Evolutionary conservation across 306 rosid species (phyloP).

Genomic region (Erythrophleum fordii): DNA sequence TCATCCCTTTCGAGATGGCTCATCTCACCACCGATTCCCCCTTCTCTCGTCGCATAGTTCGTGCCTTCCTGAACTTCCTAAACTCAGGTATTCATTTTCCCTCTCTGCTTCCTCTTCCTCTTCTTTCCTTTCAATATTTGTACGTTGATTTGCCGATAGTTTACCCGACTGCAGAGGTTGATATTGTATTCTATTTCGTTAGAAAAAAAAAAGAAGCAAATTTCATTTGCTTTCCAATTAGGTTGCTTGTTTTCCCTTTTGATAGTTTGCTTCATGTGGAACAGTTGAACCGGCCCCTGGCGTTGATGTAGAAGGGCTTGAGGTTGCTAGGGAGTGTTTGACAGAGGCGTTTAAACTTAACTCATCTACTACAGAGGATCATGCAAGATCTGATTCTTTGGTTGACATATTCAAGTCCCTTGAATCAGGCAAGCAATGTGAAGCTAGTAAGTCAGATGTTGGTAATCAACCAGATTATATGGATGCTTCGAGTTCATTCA

Average conservation of each 20-base stretch:
- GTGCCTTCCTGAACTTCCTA: constrained; percentile 77
- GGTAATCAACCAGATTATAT: constrained; percentile 44
- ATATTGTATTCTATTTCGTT: neutral
- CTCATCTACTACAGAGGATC: constrained; percentile 44
- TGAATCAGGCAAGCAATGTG: constrained; percentile 47
- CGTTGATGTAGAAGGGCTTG: constrained; percentile 79
- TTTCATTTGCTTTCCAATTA: neutral
- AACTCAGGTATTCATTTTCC: constrained; percentile 51
- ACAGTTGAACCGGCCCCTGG: constrained; percentile 76
- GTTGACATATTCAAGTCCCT: constrained; percentile 69
- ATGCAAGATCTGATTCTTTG: constrained; percentile 51
- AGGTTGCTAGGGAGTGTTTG: constrained; percentile 85
- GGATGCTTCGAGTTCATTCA: constrained; percentile 51
- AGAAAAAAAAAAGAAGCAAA: no score
- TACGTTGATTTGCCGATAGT: neutral
- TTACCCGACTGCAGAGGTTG: neutral
- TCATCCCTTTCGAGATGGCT: constrained; percentile 46
- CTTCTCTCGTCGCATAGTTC: constrained; percentile 81
- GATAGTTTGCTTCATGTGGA: constrained; percentile 31
- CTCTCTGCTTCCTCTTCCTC: neutral
- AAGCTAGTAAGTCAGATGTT: constrained; percentile 36
- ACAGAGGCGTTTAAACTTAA: constrained; percentile 68
- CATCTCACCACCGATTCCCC: constrained; percentile 65
- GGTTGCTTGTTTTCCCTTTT: neutral
- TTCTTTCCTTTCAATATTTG: neutral